Base-by-base conservation (phyloP, 768 basidiomycete species). In the Fomitopsis pulvina region DNA sequence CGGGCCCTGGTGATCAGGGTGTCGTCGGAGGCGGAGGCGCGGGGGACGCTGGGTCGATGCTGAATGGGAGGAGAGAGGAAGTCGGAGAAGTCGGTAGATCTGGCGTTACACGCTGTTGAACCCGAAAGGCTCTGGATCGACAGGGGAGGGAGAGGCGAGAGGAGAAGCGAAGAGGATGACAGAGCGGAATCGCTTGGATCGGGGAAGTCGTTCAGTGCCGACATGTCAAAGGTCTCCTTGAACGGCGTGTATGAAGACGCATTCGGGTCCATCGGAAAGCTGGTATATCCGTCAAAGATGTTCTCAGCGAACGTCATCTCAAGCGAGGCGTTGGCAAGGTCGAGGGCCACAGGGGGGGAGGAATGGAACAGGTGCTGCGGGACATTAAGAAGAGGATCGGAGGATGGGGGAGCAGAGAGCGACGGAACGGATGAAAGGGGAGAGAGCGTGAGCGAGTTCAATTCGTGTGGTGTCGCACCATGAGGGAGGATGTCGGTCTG, bases 321-420 rank as follows among this genome's bases (percentile, higher is more conserved):
- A 40, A 63, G 60, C 7, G 63, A 60, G 16, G 56, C 52, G 52
- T 56, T 58, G 10, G 60, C 49, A 8, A 63, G 44, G 51, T 59
- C 59, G 28, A 62, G 54, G 38, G 53, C 54, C 40, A 52, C 53
- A 37, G 56, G 51, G 38, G 47, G 48, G 7, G 39, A 37, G n/a
- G 52, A 51, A 38, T 52, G 57, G 47, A 45, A 40, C 37, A 30
- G 27, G 45, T 55, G 53, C 34, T 52, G 57, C 7, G 37, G 54
- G 11, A 38, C 22, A 7, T 50, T 10, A 6, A 14, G 20, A 39
- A 45, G 43, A 26, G 41, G 52, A 26, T 57, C 53, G 27, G 55
- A 26, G 18, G 47, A 29, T 18, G 55, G 42, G 24, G 57, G 51
- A 30, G 52, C 37, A 32, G 28, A 16, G 2, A 44, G 20, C 5